phyloP scores from a whole-genome alignment of 306 rosid genomes.

The Leucaena leucocephala region DNA sequence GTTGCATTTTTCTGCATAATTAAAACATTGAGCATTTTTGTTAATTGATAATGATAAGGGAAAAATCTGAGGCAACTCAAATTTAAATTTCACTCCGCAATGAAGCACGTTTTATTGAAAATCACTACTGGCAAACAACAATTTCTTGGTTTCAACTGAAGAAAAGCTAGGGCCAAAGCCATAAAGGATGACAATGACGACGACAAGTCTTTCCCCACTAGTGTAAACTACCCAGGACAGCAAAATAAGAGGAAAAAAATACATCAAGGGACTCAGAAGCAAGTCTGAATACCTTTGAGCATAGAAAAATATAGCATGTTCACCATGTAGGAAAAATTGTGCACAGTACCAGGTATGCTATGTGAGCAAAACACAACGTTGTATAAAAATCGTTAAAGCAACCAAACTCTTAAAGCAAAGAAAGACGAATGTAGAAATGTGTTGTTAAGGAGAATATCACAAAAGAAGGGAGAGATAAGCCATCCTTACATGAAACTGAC shows the following conservation, averaged over 20 bases:
- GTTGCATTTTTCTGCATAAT: constrained; percentile 44
- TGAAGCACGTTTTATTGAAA: constrained; percentile 20
- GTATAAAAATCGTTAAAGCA: background rate
- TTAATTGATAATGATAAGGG: background rate
- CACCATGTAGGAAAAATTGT: background rate
- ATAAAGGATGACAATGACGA: background rate
- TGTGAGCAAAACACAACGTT: background rate
- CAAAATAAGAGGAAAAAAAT: background rate
- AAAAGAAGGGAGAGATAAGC: background rate
- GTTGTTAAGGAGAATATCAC: background rate
- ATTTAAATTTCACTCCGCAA: constrained; percentile 15
- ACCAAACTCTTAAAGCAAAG: background rate
- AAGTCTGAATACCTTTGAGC: background rate
- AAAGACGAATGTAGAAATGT: background rate
- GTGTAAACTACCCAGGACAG: background rate
- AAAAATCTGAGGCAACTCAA: background rate
- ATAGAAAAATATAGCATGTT: background rate
- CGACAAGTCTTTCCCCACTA: background rate
- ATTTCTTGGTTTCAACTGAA: background rate
- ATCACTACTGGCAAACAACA: constrained; percentile 8
- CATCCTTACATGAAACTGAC: background rate
- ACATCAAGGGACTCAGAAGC: background rate
- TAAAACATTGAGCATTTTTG: background rate
- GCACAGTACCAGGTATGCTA: background rate
- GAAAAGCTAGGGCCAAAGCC: background rate